Evolutionary conservation across 495 filamentous ascomycete species (phyloP).

Genomic region (Talaromyces proteolyticus): DNA sequence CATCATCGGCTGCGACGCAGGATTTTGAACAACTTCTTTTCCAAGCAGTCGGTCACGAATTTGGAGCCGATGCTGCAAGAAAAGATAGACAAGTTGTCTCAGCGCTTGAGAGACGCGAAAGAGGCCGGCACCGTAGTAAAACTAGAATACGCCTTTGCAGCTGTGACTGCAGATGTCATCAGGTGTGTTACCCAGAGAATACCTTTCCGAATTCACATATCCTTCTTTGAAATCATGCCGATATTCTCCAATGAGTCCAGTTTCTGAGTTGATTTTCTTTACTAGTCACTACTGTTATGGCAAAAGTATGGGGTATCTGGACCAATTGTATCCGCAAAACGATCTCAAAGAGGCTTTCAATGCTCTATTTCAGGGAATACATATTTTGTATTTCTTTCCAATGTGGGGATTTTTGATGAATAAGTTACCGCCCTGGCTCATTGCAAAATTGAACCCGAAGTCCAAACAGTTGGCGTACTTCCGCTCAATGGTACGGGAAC

Average conservation of each 20-base stretch:
- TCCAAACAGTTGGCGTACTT: background rate
- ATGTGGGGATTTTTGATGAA: conserved; percentile 11
- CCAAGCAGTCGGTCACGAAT: conserved; percentile 33
- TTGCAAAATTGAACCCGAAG: background rate
- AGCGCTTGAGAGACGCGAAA: conserved; percentile 23
- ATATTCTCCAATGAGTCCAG: too few relatives aligned
- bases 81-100: conserved; percentile 30
- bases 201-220: too few relatives aligned
- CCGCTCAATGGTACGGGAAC: conserved; percentile 9
- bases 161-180: conserved; percentile 37
- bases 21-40: conserved; percentile 44
- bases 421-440: conserved; percentile 8
- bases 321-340: conserved; percentile 12
- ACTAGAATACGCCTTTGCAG: conserved; percentile 28
- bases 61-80: conserved; percentile 40
- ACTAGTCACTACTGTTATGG: conserved; percentile 39
- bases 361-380: conserved; percentile 1
- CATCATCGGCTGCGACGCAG: conserved; percentile 40
- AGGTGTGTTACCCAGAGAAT: too few relatives aligned
- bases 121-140: conserved; percentile 14
- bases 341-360: conserved; percentile 15
- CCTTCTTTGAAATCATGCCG: too few relatives aligned
- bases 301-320: conserved; percentile 24
- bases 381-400: conserved; percentile 19
- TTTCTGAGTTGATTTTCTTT: too few relatives aligned